These are phyloP conservation scores for Clonostachys byssicola DNA, from an alignment of 2,329 filamentous ascomycete genomes.

Conservation along the genomic window DNA sequence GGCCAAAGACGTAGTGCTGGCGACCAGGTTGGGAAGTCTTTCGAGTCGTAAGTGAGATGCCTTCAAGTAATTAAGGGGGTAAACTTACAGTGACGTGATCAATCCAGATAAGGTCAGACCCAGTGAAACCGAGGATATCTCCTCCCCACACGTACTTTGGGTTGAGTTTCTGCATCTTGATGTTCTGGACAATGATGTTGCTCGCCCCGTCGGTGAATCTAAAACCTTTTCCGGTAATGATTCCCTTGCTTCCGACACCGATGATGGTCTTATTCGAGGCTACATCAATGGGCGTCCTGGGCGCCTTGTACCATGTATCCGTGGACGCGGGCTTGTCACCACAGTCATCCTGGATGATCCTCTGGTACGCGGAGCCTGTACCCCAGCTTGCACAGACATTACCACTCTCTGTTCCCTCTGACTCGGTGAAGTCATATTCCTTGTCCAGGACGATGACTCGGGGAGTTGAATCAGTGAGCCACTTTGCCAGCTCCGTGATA, in stretches of 20 bases:
- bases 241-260: slow-evolving; percentile 44
- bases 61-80: neutral
- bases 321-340: slow-evolving; percentile 2
- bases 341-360: slow-evolving; percentile 17
- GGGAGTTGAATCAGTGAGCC: slow-evolving; percentile 47
- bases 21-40: slow-evolving; percentile 18
- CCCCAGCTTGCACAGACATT: slow-evolving; percentile 50
- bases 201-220: slow-evolving; percentile 37
- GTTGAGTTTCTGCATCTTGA: slow-evolving; percentile 51
- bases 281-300: slow-evolving; percentile 38
- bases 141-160: slow-evolving; percentile 57
- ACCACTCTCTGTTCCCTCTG: slow-evolving; percentile 49
- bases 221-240: slow-evolving; percentile 55
- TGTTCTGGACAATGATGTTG: slow-evolving; percentile 59
- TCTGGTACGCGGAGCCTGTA: slow-evolving; percentile 48
- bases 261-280: slow-evolving; percentile 51
- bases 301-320: slow-evolving; percentile 17
- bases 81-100: slow-evolving; percentile 40
- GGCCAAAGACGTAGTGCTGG: neutral
- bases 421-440: slow-evolving; percentile 49
- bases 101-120: slow-evolving; percentile 41
- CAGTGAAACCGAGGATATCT: slow-evolving; percentile 49
- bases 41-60: neutral
- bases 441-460: slow-evolving; percentile 56
- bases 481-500: slow-evolving; percentile 51